Base-by-base conservation (phyloP, 805 yeast genomes). In the Cyberlindnera maritima region DNA sequence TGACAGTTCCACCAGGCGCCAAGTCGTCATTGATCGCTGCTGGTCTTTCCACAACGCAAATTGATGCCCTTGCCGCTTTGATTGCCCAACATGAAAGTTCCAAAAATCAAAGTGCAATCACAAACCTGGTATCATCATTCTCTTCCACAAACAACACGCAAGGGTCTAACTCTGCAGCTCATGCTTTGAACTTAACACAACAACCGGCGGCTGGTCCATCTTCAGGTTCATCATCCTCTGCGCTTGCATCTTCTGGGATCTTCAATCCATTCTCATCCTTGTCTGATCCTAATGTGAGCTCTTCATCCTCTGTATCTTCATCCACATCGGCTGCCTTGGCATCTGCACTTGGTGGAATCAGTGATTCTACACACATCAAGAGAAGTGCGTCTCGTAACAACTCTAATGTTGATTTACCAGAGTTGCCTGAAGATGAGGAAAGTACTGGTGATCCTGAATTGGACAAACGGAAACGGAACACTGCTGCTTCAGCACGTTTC, bases 401-500 rank as follows among this genome's bases (percentile, higher is more conserved):
- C 34, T 39, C 47, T 15, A n/a, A 19, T 15, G 34, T 25, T 2
- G 43, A 28, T 5, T 18, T 41, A 5, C 41, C 50, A 14, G 40
- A 36, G 14, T 15, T 51, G 5, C 47, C 47, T 4, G 55, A 51
- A 29, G 36, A 44, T 18, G 49, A 39, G 13, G 59, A 54, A 31
- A 44, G 54, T 7, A 54, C 61, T 19, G 62, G 58, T 15, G 64
- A 57, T 47, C 64, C 76, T 19, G 82, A 79, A 48, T 76, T 74
- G 38, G 94, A 86, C 60, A 92, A 88, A 68, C 77, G 96, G 52
- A 80, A 85, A 54, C 77, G 95, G 58, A 91, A 90, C 68, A 90
- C 97, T 0, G 96, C 94, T 1, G 98, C 99, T 1, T 82, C 92
- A 18, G 97, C 97, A 4, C 75, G 98, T 50, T 92, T 92, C 73